Evolutionary conservation across 2,329 filamentous ascomycete genomes (phyloP), one percentile per base, ranked within the genome.

Genomic region (Claviceps monticola): DNA sequence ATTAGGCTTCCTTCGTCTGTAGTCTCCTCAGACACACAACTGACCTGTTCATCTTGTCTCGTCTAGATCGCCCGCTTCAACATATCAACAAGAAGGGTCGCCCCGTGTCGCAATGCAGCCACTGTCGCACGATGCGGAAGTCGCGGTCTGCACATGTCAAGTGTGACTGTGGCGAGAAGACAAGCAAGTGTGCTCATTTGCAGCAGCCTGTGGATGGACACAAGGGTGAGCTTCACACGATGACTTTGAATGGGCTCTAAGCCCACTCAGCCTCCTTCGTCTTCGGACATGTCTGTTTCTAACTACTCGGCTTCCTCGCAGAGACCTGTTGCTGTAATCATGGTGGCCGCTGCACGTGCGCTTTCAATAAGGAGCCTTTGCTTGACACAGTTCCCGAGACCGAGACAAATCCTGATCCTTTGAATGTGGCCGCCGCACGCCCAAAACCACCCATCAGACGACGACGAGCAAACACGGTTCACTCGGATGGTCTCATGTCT

Each of bases 11-110:
- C 11, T 4, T 26, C 45, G 16, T 23, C 2, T 16, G 8, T 6
- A 41, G 37, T 7, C 13, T 21, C 17, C 5, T 19, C 9, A 43
- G 16, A 38, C 26, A 37, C 17, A 14, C 19, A 37, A 23, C 46
- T 45, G 34, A 49, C 34, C 21, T 42, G 13, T 16, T 36, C 29
- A 11, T 55, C 17, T 48, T 50, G 13, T 48, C 23, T 16, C 23
- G 37, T 45, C 3, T 62, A 95, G 93, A 96, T 69, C 88, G 91
- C 60, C 87, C 87, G 58, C 79, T 97, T 58, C 85, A 88, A 64
- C 88, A 95, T 68, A 95, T 96, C 74, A 94, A 94, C 71, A 95
- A 95, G 70, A 97, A 97, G 75, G 91, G 91, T 64, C 86, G 91
- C 56, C 93, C 93, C 56, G 89, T 97, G 61, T 95, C 93, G 62